Evolutionary conservation across 129 eudicot species (phyloP).

Genomic region (Arctium lappa): DNA sequence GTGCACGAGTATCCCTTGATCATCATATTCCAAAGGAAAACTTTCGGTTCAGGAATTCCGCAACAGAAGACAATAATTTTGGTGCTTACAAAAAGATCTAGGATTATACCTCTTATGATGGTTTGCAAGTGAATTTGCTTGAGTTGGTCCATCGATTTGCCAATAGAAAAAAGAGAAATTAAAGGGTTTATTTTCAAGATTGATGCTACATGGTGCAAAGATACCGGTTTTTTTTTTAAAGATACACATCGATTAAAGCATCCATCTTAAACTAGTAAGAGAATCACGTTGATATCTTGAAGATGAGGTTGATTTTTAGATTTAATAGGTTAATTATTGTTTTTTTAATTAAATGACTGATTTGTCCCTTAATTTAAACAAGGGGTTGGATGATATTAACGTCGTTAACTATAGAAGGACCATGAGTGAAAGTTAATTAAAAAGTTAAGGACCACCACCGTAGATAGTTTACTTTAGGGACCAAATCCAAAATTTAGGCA

Average conservation of each 20-base stretch:
- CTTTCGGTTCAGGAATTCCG: conserved; percentile 40
- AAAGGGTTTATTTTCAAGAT: background rate
- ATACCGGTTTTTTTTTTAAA: background rate
- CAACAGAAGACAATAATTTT: conserved; percentile 37
- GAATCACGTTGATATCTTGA: too few species aligned
- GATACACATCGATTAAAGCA: background rate
- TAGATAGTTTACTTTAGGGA: too few species aligned
- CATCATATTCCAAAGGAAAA: conserved; percentile 48
- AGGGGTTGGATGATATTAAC: too few species aligned
- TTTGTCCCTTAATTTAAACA: too few species aligned
- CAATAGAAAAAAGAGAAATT: conserved; percentile 15
- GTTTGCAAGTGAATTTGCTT: conserved; percentile 43
- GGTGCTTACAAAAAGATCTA: conserved; percentile 15
- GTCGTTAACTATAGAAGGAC: too few species aligned
- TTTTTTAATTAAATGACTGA: too few species aligned
- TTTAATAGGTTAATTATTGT: too few species aligned
- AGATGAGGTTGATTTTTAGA: too few species aligned
- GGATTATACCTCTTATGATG: conserved; percentile 27
- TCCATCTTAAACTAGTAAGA: too few species aligned
- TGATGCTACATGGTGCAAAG: background rate
- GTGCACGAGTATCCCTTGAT: conserved; percentile 40
- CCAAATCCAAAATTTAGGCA: too few species aligned
- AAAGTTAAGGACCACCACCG: too few species aligned
- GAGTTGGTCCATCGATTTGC: conserved; percentile 54
- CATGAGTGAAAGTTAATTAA: too few species aligned